phyloP scores from a whole-genome alignment of 1,284 basidiomycete species.

The Cryptococcus sp. region DNA sequence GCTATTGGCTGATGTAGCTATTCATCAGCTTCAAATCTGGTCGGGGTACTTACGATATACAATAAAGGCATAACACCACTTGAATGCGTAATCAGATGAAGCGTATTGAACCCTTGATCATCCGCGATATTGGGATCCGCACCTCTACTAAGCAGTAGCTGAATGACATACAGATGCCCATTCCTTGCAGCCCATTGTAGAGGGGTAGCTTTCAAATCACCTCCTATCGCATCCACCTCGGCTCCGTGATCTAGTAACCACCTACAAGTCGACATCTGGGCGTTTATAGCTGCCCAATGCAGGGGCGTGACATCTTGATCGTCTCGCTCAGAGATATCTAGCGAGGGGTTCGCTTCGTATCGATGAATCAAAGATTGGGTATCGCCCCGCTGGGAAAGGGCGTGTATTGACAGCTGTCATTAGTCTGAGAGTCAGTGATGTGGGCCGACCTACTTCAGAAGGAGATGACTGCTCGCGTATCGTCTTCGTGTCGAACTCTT shows the following conservation, averaged over 20 bases:
- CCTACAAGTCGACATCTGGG: slow-evolving; percentile 42
- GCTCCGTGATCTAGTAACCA: slow-evolving; percentile 90
- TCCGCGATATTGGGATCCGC: slow-evolving; percentile 90
- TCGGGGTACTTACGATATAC: slow-evolving; percentile 57
- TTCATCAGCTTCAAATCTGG: neutral
- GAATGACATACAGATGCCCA: slow-evolving; percentile 91
- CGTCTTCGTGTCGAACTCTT: neutral
- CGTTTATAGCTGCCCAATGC: slow-evolving; percentile 80
- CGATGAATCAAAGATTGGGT: slow-evolving; percentile 62
- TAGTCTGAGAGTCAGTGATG: neutral
- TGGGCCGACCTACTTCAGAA: slow-evolving; percentile 2
- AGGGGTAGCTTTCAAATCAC: slow-evolving; percentile 91
- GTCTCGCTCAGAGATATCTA: slow-evolving; percentile 75
- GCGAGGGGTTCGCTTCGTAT: slow-evolving; percentile 62
- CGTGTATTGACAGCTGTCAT: slow-evolving; percentile 60
- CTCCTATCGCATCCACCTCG: slow-evolving; percentile 87
- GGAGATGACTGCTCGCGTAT: slow-evolving; percentile 8
- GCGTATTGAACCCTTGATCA: slow-evolving; percentile 91
- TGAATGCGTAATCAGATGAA: slow-evolving; percentile 93
- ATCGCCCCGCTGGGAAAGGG: slow-evolving; percentile 84
- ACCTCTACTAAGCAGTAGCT: slow-evolving; percentile 78
- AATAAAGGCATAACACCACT: slow-evolving; percentile 89
- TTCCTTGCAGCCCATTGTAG: slow-evolving; percentile 96
- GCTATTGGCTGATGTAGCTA: slow-evolving; percentile 79
- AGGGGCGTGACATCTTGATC: slow-evolving; percentile 88